Percentiles rank a stretch among this genome's conserved stretches.
Evolutionary conservation across 176 grass and related monocot species (phyloP).

Genomic region (Raddia distichophylla): DNA sequence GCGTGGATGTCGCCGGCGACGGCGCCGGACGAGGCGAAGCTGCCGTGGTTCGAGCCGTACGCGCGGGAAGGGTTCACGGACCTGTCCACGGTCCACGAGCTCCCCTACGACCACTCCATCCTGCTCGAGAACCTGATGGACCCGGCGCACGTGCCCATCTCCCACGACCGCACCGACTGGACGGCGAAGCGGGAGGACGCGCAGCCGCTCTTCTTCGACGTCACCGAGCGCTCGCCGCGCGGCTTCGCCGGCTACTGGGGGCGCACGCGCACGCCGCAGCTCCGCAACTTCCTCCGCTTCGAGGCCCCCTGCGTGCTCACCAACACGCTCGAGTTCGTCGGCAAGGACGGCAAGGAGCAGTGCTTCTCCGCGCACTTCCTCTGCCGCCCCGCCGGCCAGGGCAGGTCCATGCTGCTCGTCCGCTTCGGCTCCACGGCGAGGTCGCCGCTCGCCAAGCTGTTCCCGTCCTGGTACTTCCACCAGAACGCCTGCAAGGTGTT

Average conservation of each 20-base stretch:
- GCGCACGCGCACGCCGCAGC: constrained; percentile 30
- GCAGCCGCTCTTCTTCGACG: constrained; percentile 75
- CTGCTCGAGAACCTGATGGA: constrained; percentile 99
- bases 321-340: constrained; percentile 63
- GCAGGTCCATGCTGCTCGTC: constrained; percentile 83
- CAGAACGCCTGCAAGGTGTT: constrained; percentile 89
- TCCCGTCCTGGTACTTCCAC: constrained; percentile 75
- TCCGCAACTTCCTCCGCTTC: constrained; percentile 72
- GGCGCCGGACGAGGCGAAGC: constrained; percentile 55
- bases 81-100: constrained; percentile 78
- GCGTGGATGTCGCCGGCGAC: constrained; percentile 79
- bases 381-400: constrained; percentile 77
- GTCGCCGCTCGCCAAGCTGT: constrained; percentile 39
- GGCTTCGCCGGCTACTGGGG: constrained; percentile 86
- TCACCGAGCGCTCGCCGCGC: constrained; percentile 59
- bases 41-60: constrained; percentile 83
- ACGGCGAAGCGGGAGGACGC: constrained; percentile 84
- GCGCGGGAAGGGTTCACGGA: constrained; percentile 70
- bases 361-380: constrained; percentile 82
- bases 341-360: constrained; percentile 63
- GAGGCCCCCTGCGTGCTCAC: constrained; percentile 79
- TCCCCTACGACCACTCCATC: constrained; percentile 98
- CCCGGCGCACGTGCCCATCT: constrained; percentile 93
- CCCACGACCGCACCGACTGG: constrained; percentile 98
- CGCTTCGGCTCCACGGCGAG: constrained; percentile 56